Percentiles rank a stretch among this genome's conserved stretches.
Conservation (phyloP, 805 yeast species). For the Saccharomyces kudriavzevii region DNA sequence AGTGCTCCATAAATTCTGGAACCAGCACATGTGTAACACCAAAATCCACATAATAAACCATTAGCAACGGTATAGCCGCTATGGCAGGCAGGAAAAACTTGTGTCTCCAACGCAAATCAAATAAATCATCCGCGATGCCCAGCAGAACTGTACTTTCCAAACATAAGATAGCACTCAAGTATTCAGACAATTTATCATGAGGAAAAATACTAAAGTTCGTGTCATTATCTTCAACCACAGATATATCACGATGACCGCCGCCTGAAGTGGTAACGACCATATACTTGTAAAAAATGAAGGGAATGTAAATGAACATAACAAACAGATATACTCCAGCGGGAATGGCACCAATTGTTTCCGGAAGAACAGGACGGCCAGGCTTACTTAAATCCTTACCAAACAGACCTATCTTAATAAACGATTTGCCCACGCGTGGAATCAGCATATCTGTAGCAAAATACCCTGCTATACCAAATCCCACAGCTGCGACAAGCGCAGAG, state of each 20-base stretch:
- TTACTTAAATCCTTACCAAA: constrained; percentile 80
- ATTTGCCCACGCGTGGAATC: constrained; percentile 60
- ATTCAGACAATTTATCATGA: constrained; percentile 75
- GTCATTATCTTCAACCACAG: constrained; percentile 11
- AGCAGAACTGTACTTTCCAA: constrained; percentile 74
- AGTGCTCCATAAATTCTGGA: constrained; percentile 55
- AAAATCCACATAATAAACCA: constrained; percentile 89
- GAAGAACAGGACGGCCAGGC: constrained; percentile 59
- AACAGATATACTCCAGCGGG: constrained; percentile 75
- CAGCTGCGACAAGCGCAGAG: constrained; percentile 36
- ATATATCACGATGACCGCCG: constrained; percentile 42
- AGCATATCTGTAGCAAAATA: constrained; percentile 49
- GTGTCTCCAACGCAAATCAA: constrained; percentile 95
- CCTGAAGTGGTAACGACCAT: constrained; percentile 52
- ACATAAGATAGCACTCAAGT: constrained; percentile 75
- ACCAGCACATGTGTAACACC: constrained; percentile 82
- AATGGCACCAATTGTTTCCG: constrained; percentile 91
- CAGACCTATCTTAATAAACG: constrained; percentile 73
- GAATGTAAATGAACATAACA: constrained; percentile 76
- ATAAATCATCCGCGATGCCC: constrained; percentile 89
- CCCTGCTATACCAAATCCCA: constrained; percentile 64
- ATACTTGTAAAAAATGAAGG: constrained; percentile 75
- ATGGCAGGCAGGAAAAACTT: constrained; percentile 92
- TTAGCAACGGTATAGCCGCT: constrained; percentile 82
- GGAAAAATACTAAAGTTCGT: constrained; percentile 43